Percentiles rank a stretch among this genome's conserved stretches.
phyloP scores from a whole-genome alignment of 2,329 filamentous ascomycete genomes.

The Lachnellula subtilissima region DNA sequence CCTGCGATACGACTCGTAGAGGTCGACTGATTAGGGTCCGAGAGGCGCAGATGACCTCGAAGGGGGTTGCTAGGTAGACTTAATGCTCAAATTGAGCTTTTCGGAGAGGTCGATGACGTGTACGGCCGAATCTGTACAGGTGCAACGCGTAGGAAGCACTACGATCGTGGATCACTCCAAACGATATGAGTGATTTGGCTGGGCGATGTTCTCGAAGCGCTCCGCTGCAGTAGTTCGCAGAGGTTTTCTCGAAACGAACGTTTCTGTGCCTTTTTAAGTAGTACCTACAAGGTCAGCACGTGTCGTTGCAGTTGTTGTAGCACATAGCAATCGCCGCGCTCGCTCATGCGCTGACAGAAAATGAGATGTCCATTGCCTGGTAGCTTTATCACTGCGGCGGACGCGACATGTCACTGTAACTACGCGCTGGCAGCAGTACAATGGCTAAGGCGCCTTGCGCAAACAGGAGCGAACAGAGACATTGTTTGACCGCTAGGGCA shows the following conservation, averaged over 20 bases:
- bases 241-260: constrained; percentile 27
- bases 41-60: constrained; percentile 31
- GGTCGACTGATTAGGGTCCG: constrained; percentile 13
- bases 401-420: constrained; percentile 20
- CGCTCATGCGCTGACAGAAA: constrained; percentile 21
- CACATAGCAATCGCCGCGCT: constrained; percentile 22
- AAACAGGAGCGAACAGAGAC: constrained; percentile 22
- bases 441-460: constrained; percentile 2
- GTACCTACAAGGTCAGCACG: constrained; percentile 33
- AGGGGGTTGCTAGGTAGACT: constrained; percentile 28
- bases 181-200: constrained; percentile 21
- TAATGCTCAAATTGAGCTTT: constrained; percentile 26
- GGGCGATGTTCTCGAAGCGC: constrained; percentile 28
- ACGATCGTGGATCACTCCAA: constrained; percentile 18
- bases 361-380: constrained; percentile 20
- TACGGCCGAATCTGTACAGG: constrained; percentile 31
- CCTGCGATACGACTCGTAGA: constrained; percentile 28
- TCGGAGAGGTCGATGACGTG: constrained; percentile 29
- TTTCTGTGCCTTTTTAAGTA: constrained; percentile 28
- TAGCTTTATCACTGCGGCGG: background rate
- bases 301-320: constrained; percentile 31
- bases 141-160: constrained; percentile 24
- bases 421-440: constrained; percentile 15
- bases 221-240: constrained; percentile 31
- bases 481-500: constrained; percentile 25